Conservation (phyloP, 2,329 filamentous ascomycete species). For the Colletotrichum tanaceti region DNA sequence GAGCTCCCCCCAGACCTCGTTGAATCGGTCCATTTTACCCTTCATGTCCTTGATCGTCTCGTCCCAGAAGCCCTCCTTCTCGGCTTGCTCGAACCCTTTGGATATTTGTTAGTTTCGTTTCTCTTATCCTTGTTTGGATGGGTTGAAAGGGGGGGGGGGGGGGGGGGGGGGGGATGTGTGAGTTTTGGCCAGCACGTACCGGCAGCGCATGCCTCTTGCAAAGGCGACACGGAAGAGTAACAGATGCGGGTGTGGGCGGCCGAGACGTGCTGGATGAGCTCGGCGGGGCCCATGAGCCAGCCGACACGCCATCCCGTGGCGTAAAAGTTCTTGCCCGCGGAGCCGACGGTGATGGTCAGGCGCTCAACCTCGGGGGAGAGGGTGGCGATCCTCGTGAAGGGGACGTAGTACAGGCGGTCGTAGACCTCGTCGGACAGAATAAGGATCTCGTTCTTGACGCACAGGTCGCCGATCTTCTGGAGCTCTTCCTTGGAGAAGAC, state of each 20-base stretch:
- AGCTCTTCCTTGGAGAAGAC: constrained; percentile 89
- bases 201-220: constrained; percentile 94
- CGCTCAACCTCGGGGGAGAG: constrained; percentile 89
- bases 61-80: constrained; percentile 88
- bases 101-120: neutral
- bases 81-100: constrained; percentile 85
- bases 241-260: constrained; percentile 97
- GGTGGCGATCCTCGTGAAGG: constrained; percentile 92
- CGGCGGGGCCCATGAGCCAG: constrained; percentile 89
- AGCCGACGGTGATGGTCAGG: constrained; percentile 92
- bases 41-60: constrained; percentile 87
- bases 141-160: too few species aligned
- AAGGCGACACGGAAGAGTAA: constrained; percentile 90
- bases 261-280: constrained; percentile 90
- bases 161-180: neutral
- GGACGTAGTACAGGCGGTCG: constrained; percentile 93
- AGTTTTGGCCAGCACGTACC: constrained; percentile 54
- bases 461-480: constrained; percentile 85
- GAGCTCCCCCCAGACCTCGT: constrained; percentile 81
- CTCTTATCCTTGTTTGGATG: too few species aligned
- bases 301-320: constrained; percentile 96
- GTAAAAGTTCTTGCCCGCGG: constrained; percentile 98
- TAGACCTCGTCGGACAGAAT: constrained; percentile 95
- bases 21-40: constrained; percentile 87
- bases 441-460: constrained; percentile 92